Conservation (phyloP, 306 rosid species). For the Prunus persica region DNA sequence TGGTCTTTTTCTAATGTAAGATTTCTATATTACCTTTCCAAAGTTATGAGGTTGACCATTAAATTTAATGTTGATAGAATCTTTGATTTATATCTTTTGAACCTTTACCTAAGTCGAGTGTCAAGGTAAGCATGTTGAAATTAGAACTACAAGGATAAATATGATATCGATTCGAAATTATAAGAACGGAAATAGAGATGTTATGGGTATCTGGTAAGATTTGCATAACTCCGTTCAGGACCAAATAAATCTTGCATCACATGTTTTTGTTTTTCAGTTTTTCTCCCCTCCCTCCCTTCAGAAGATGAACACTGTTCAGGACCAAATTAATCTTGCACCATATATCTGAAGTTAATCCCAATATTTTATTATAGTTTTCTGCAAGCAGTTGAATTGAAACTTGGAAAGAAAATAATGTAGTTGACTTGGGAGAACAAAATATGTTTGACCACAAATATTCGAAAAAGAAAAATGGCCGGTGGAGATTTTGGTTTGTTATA, state of each 20-base stretch:
- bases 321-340: not conserved
- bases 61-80: not conserved
- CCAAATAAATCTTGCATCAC: not conserved
- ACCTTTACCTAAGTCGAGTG: not conserved
- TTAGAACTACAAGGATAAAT: not conserved
- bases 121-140: not conserved
- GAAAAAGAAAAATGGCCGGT: not conserved
- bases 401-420: not conserved
- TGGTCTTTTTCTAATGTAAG: not conserved
- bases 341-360: not conserved
- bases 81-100: not conserved
- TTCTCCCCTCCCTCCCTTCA: too few relatives aligned
- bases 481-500: not conserved
- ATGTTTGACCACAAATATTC: not conserved
- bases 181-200: too few relatives aligned
- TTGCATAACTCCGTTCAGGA: not conserved
- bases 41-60: not conserved
- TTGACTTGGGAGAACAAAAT: not conserved
- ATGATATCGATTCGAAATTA: not conserved
- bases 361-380: not conserved
- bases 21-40: not conserved
- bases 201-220: not conserved
- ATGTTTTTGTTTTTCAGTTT: too few relatives aligned
- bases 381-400: not conserved
- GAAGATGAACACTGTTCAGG: too few relatives aligned